Evolutionary conservation across 2,329 filamentous ascomycete genomes (phyloP), one percentile per base, ranked within the genome.

Genomic region (Emergomyces africanus): DNA sequence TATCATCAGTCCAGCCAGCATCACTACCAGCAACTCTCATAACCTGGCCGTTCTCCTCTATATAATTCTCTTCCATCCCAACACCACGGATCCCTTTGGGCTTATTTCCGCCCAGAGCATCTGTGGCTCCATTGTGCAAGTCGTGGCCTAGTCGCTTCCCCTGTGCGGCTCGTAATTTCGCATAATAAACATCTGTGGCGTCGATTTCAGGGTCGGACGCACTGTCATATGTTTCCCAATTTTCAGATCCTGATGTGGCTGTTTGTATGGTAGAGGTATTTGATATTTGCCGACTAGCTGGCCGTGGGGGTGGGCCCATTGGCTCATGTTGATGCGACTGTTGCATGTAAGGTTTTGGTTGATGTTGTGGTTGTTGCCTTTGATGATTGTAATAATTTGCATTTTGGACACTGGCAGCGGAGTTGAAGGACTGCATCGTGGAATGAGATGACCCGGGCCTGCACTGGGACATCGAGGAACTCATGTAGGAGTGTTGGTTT

Each of bases 201-300:
- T 96, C 90, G 28, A 78, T 77, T 69, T 92, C 88, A 0, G 81
- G 79, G 66, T 90, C 88, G 0, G 87, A 90, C 64, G 81, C 84
- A 70, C 95, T 89, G 66, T 94, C 91, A 67, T 94, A 97, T 10
- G 91, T 96, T 74, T 97, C 92, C 92, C 92, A 97, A 71, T 97
- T 97, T 74, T 97, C 92, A 3, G 89, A 95, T 1, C 89, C 89
- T 5, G 88, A 90, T 30, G 88, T 80, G 25, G 80, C 51, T 1
- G 87, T 89, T n/a, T 76, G 76, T 25, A 77, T 74, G 2, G 77
- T 76, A 2, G 89, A 91, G 0, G 86, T 86, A 64, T 84, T 84
- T 6, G 86, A 89, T 18, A 87, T 85, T 66, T 92, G 88, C 54
- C 89, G 79, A 62, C 76, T 79, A 28, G 71, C 69, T 20, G 71